Evolutionary conservation across 2,329 filamentous ascomycete genomes (phyloP).

Genomic region (Corynespora cassiicola): DNA sequence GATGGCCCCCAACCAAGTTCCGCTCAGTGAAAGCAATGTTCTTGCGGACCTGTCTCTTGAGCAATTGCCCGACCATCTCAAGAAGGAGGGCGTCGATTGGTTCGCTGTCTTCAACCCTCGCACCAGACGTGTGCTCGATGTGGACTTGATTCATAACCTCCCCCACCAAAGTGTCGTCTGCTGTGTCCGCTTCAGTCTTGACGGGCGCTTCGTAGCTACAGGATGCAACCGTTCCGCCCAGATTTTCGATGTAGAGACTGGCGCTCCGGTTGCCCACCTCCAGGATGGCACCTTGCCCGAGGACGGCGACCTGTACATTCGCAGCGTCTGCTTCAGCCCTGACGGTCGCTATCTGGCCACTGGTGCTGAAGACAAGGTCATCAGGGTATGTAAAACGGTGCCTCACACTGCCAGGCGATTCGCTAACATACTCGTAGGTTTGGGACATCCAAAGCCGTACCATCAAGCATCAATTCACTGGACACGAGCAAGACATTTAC

Average conservation of each 20-base stretch:
- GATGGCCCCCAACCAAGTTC: conserved; percentile 41
- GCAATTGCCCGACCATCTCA: conserved; percentile 81
- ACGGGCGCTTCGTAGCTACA: conserved; percentile 94
- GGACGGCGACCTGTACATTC: conserved; percentile 92
- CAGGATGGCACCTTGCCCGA: conserved; percentile 89
- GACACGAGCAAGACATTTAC: conserved; percentile 98
- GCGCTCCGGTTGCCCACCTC: conserved; percentile 85
- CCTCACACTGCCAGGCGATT: not conserved
- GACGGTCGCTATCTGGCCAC: conserved; percentile 94
- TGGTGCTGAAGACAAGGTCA: conserved; percentile 96
- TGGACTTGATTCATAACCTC: conserved; percentile 92
- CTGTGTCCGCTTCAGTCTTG: conserved; percentile 94
- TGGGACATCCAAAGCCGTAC: conserved; percentile 88
- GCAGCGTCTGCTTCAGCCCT: conserved; percentile 98
- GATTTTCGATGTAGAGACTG: conserved; percentile 91
- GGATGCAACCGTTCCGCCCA: conserved; percentile 99
- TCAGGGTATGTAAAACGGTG: conserved; percentile 73
- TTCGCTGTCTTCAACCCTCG: conserved; percentile 96
- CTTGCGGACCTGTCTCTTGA: conserved; percentile 89
- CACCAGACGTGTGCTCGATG: conserved; percentile 86
- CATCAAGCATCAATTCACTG: conserved; percentile 92
- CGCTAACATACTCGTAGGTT: conserved; percentile 62
- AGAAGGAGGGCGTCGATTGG: conserved; percentile 92
- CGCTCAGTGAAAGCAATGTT: conserved; percentile 66
- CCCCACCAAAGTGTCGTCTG: conserved; percentile 96